These are phyloP conservation scores for Cymbopogon flexuosus DNA, from an alignment of 202 grass and related monocot genomes.

Conservation along the genomic window DNA sequence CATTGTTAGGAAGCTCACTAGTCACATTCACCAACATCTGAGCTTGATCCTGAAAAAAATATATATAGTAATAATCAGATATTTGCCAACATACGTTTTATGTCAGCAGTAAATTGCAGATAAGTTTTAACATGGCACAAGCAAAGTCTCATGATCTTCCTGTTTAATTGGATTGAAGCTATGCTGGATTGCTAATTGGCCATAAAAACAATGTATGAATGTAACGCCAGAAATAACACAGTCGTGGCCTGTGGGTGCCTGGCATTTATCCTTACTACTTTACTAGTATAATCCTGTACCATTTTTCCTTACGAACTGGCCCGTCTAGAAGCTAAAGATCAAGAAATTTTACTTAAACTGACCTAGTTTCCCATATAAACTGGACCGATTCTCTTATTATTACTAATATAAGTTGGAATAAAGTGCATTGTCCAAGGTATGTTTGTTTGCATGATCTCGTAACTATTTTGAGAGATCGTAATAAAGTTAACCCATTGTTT, in stretches of 20 bases:
- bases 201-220: neutral
- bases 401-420: neutral
- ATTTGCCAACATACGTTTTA: neutral
- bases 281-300: neutral
- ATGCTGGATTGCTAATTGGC: neutral
- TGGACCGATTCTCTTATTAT: neutral
- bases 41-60: constrained; percentile 74
- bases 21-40: constrained; percentile 76
- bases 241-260: neutral
- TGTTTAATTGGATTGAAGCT: constrained; percentile 1
- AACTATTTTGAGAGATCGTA: constrained; percentile 13
- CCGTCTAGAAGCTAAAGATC: neutral
- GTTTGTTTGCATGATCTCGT: neutral
- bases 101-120: neutral
- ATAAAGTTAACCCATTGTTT: neutral
- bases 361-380: neutral
- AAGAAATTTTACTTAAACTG: neutral
- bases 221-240: neutral
- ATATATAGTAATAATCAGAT: constrained; percentile 17
- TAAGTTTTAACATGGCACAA: neutral
- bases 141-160: neutral
- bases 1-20: constrained; percentile 75
- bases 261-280: neutral
- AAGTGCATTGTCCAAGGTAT: neutral
- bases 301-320: neutral